Conservation (phyloP, 2,329 filamentous ascomycete genomes). For the Pseudopyricularia cyperi region DNA sequence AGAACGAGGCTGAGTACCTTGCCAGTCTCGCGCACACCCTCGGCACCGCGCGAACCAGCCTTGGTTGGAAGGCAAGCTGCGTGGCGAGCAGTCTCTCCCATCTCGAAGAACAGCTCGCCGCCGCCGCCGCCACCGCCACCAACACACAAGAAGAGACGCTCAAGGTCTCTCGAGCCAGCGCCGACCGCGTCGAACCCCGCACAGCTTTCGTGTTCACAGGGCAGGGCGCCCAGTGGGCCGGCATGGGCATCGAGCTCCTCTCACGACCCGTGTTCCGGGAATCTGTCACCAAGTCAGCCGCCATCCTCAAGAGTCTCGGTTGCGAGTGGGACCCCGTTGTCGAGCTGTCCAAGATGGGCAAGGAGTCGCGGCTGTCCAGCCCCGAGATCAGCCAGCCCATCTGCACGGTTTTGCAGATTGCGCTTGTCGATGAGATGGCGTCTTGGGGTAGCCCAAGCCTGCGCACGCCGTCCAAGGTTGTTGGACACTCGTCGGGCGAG, state of each 20-base stretch:
- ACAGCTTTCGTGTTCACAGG: slow-evolving; percentile 18
- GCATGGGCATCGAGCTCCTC: slow-evolving; percentile 13
- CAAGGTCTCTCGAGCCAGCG: too few relatives aligned
- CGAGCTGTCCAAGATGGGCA: background rate
- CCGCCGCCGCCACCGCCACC: background rate
- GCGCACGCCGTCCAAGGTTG: slow-evolving; percentile 7
- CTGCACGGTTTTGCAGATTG: slow-evolving; percentile 29
- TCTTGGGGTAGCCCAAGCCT: slow-evolving; percentile 6
- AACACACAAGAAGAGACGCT: background rate
- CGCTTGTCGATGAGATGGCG: slow-evolving; percentile 15
- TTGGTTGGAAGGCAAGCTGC: slow-evolving; percentile 1
- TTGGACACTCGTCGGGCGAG: slow-evolving; percentile 22
- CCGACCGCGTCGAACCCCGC: slow-evolving; percentile 1
- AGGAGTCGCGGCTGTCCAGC: background rate
- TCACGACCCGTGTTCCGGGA: background rate
- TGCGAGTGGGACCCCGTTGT: background rate
- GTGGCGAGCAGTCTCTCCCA: background rate
- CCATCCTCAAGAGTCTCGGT: background rate
- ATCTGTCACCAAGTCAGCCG: background rate
- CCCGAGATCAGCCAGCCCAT: slow-evolving; percentile 20
- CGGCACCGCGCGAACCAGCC: slow-evolving; percentile 3
- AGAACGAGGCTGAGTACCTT: background rate
- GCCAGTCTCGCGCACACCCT: slow-evolving; percentile 9
- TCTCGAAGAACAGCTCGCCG: background rate
- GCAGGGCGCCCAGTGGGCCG: slow-evolving; percentile 19